Base-by-base conservation (phyloP, 179 eudicot species). In the Amaranthus tricolor region DNA sequence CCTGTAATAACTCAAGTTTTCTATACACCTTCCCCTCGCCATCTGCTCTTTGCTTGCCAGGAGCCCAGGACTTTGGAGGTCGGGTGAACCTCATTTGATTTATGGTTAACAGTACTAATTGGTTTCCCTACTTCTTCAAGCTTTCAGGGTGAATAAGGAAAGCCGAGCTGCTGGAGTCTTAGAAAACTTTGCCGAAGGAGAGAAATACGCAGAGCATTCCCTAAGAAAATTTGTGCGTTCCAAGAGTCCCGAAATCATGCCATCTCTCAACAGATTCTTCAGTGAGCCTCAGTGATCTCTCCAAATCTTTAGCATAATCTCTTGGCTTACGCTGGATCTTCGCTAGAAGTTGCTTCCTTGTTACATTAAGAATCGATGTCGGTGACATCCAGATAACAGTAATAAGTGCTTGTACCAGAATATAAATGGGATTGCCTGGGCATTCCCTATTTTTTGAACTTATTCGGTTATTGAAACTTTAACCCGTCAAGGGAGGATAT, bases 201-300 rank as follows among this genome's bases (percentile, higher is more conserved):
- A 90, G 79, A 87, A 76, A 79, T 91, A 94, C 48, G 76, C 90
- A 10, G 80, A 91, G 79, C 91, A 93, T 77, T 53, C 76, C 12
- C 63, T 90, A 55, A 85, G 96, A 85, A 91, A 84, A 83, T 88
- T 70, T 80, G 87, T 86, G 56, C 92, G 92, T 57, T 77, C 74
- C 70, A 89, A 73, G 91, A 15, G 91, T 64, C 88, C 94, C 0
- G 88, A 92, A 85, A 89, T 92, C 81, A 90, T 92, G 93, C 97
- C 97, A 63, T 68, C 82, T 62, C 62, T 92, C 78, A 90, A 92
- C 81, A 72, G 74, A 6, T 92, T 90, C 84, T 92, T 94, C 68
- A 62, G 89, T 59, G 80, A 90, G 5, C 97, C 97, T 3, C 76
- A 82, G 75, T 74, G 71, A 72, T 72, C 48, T 72, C 48, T 53